Evolutionary conservation across 495 filamentous ascomycete species (phyloP), one percentile per base, ranked within the genome.

Genomic region (Collariella sp.): DNA sequence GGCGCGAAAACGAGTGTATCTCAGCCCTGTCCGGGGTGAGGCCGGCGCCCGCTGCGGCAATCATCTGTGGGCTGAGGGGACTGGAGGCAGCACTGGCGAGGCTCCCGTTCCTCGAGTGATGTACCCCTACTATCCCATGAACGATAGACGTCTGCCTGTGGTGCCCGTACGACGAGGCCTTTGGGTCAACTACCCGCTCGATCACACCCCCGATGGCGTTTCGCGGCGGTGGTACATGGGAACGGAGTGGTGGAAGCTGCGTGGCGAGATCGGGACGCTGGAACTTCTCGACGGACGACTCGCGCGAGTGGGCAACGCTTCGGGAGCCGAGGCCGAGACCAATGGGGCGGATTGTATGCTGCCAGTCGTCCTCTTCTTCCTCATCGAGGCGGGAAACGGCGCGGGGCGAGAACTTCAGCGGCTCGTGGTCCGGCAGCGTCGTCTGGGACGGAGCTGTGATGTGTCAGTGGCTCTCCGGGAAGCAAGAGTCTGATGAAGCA

Each of bases 111-210:
- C 93, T 83, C 54, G 90, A 94, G 71, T 98, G 93, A 65, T 91
- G 89, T 55, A 89, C 82, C 48, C 89, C 88, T 31, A 31, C 26
- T 56, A 89, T 82, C 54, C 89, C 89, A 81, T 95, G 88, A 42
- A 96, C 89, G 57, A 95, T 95, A 24, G 91, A 96, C 1, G 89
- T 89, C 68, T 98, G 88, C 19, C 93, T 81, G 67, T 95, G 88
- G 66, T 97, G 91, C 42, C 85, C 86, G 70, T 96, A 94, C 12
- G 84, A 68, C 1, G 67, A 67, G 9, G 64, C 46, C 50, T 76
- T 77, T n/a, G 68, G 70, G 45, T 77, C 75, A 13, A 68, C 68
- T 15, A 68, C 57, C 50, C 89, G 79, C 67, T 93, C 89, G 59
- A 89, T 72, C 60, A 81, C 73, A 56, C 72, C 77, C 50, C 64